Percentiles rank a stretch among this genome's conserved stretches.
phyloP scores from a whole-genome alignment of 75 land plant species.

The Larix kaempferi region DNA sequence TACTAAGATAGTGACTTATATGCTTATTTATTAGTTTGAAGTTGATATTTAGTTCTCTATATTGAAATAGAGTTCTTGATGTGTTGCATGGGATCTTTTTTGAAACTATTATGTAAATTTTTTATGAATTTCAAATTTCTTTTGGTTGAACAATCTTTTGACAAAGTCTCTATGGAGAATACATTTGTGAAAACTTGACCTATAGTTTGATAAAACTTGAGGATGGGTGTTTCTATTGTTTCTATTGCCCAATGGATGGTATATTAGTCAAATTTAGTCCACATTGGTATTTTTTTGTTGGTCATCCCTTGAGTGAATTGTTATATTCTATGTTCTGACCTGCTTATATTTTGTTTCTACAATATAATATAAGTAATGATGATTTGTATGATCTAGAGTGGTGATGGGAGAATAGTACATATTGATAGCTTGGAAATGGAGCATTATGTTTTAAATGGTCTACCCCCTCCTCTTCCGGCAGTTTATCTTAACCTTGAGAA shows the following conservation, averaged over 20 bases:
- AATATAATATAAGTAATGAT: too few relatives aligned
- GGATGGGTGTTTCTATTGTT: too few relatives aligned
- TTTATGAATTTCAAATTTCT: neutral
- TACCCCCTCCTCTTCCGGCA: slow-evolving; percentile 66
- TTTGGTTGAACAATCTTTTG: neutral
- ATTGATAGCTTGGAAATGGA: slow-evolving; percentile 56
- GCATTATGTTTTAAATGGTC: slow-evolving; percentile 34
- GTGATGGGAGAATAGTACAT: slow-evolving; percentile 68
- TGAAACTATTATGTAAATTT: neutral
- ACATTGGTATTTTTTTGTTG: neutral
- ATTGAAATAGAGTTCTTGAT: neutral
- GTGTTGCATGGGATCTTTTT: neutral
- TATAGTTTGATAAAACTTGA: neutral
- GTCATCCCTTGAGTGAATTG: neutral
- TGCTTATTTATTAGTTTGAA: neutral
- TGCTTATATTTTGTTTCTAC: neutral
- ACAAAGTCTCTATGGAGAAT: neutral
- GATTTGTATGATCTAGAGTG: slow-evolving; percentile 47
- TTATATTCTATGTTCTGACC: neutral
- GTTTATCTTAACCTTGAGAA: slow-evolving; percentile 95
- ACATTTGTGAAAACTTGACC: neutral
- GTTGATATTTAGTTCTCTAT: neutral
- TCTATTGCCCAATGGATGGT: neutral
- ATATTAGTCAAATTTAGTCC: neutral
- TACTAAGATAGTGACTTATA: neutral